Evolutionary conservation across 371 early-diverging fungal genomes (phyloP).

Genomic region (Mucor piriformis): DNA sequence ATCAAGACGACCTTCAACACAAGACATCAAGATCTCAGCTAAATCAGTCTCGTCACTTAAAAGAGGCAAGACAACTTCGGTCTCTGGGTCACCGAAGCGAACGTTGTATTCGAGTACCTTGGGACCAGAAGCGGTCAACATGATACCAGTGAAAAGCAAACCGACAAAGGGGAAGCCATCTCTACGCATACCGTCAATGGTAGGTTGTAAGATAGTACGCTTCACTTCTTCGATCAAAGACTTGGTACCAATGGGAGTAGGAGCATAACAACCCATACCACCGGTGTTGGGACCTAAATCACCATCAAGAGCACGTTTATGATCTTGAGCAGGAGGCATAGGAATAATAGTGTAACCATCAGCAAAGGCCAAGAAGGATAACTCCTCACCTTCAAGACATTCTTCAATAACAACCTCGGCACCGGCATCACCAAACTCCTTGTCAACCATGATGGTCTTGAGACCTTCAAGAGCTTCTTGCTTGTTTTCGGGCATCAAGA

Average conservation of each 20-base stretch:
- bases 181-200: slow-evolving; percentile 94
- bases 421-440: slow-evolving; percentile 90
- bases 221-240: slow-evolving; percentile 74
- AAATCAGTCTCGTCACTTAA: slow-evolving; percentile 84
- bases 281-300: slow-evolving; percentile 97
- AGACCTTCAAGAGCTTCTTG: slow-evolving; percentile 89
- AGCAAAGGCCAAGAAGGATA: slow-evolving; percentile 90
- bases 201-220: slow-evolving; percentile 82
- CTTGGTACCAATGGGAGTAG: slow-evolving; percentile 89
- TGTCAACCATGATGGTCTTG: slow-evolving; percentile 85
- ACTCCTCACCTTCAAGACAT: slow-evolving; percentile 89
- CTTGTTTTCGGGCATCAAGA: slow-evolving; percentile 85
- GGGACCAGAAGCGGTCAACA: slow-evolving; percentile 88
- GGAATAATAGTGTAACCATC: slow-evolving; percentile 93
- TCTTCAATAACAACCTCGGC: slow-evolving; percentile 95
- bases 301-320: slow-evolving; percentile 93
- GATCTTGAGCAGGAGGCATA: slow-evolving; percentile 95
- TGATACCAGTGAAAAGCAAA: slow-evolving; percentile 94
- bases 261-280: slow-evolving; percentile 98
- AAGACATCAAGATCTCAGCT: slow-evolving; percentile 87
- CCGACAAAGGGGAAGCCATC: slow-evolving; percentile 98
- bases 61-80: slow-evolving; percentile 92
- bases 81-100: slow-evolving; percentile 98
- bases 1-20: slow-evolving; percentile 89
- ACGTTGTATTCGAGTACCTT: slow-evolving; percentile 97